These are phyloP conservation scores for Geotrichum restrictum DNA, from an alignment of 1,139 yeast species.

Conservation along the genomic window DNA sequence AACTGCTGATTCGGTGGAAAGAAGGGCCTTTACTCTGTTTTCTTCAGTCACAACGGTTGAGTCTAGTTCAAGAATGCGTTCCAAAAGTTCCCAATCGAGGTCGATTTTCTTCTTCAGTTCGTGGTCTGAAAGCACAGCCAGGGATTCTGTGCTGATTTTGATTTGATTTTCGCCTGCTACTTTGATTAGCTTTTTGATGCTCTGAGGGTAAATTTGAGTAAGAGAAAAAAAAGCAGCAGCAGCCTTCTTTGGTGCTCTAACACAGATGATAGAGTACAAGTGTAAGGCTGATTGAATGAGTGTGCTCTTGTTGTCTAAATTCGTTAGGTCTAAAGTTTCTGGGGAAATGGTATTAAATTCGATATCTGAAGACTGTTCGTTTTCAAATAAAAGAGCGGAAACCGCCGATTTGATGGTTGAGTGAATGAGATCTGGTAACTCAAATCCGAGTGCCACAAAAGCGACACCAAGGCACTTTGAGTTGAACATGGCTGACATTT, in stretches of 20 bases:
- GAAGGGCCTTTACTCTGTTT: conserved; percentile 6
- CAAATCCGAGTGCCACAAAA: conserved; percentile 15
- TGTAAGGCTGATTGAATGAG: conserved; percentile 5
- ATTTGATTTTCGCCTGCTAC: conserved; percentile 10
- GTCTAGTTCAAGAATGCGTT: conserved; percentile 18
- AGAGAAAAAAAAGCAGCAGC: conserved; percentile 15
- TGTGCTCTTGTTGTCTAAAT: background rate
- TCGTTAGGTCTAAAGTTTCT: background rate
- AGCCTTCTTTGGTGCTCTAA: conserved; percentile 11
- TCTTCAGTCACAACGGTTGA: conserved; percentile 17
- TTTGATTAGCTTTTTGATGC: conserved; percentile 8
- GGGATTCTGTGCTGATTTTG: conserved; percentile 11
- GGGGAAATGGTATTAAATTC: conserved; percentile 6
- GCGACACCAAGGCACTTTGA: conserved; percentile 12
- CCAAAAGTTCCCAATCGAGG: conserved; percentile 21
- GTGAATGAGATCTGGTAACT: conserved; percentile 11
- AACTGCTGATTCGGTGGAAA: conserved; percentile 8
- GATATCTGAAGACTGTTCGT: conserved; percentile 1
- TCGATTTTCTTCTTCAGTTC: background rate
- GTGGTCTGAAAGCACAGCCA: conserved; percentile 7
- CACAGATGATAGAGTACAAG: conserved; percentile 10
- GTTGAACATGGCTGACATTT: conserved; percentile 15
- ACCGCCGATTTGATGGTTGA: conserved; percentile 3
- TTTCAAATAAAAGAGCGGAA: conserved; percentile 4
- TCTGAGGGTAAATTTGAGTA: conserved; percentile 10